Base-by-base conservation (phyloP, 331 rosid genomes). In the Malus hybrid region DNA sequence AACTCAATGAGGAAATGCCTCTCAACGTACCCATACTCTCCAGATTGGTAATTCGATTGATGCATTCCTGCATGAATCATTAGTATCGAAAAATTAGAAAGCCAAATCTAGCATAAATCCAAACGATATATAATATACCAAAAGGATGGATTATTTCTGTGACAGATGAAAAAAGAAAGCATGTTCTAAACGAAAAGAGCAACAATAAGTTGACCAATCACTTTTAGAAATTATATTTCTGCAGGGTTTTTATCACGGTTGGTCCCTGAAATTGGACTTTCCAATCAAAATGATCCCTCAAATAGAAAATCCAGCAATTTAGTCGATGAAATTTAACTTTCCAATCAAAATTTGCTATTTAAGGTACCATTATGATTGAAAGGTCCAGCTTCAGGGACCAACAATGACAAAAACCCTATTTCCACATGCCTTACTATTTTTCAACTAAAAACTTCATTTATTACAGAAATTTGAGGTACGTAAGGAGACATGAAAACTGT, bases 1-100 rank as follows among this genome's bases (percentile, higher is more conserved):
- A 57, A 50, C 42, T 71, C 18, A 2, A 69, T 32, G 68, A 67
- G 33, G 50, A 80, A 71, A 50, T 62, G 46, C 44, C 71, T 69
- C 48, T 78, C 33, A 36, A 55, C 89, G 78, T 84, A 94, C 99
- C 99, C 87, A 92, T 80, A 62, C 91, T 85, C 82, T 94, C 99
- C 81, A 94, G 78, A 65, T 91, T 83, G 79, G 88, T 78, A 60
- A 94, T 94, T 78, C 99, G 96, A 80, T 92, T 92, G 86, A 94
- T 92, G 78, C 97, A 92, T 89, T 94, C 99, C 99, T 94, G 92
- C 86, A 81, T 75, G 65, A 71, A 76, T 34, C 69, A 64, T 39
- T 27, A 12, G 76, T 57, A 76, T 69, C 8, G 79, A 55, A 75
- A 76, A 19, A 63, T 72, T 20, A 24, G 14, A 27, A 80, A 52